phyloP scores from a whole-genome alignment of 169 alveolate species.

The Plasmodium gaboni region DNA sequence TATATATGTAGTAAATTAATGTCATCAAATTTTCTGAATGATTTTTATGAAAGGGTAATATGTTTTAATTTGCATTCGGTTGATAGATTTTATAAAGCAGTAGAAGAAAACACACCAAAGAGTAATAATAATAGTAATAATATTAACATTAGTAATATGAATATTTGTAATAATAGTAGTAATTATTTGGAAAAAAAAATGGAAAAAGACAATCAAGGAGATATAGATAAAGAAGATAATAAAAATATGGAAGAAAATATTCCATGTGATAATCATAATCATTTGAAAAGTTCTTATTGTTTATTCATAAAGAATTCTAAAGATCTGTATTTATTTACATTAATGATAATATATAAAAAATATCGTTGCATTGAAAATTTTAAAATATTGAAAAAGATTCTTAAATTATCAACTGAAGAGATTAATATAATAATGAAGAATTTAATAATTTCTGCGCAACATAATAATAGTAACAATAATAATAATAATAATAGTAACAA shows the following conservation, averaged over 20 bases:
- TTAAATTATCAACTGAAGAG: constrained; percentile 48
- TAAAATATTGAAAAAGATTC: constrained; percentile 33
- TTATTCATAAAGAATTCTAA: constrained; percentile 37
- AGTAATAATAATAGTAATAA: too few relatives aligned
- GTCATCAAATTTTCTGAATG: constrained; percentile 26
- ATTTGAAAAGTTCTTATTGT: constrained; percentile 2
- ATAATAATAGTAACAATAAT: background rate
- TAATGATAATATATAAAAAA: constrained; percentile 15
- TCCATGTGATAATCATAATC: constrained; percentile 8
- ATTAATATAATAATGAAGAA: constrained; percentile 7
- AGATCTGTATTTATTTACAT: constrained; percentile 53
- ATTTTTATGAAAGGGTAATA: constrained; percentile 55
- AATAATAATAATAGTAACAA: background rate
- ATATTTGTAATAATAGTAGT: too few relatives aligned
- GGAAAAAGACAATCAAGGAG: background rate
- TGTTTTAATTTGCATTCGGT: constrained; percentile 5
- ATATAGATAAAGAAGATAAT: too few relatives aligned
- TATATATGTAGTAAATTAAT: constrained; percentile 37
- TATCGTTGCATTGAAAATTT: constrained; percentile 8
- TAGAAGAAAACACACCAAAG: background rate
- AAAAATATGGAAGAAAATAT: too few relatives aligned
- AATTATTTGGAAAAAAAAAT: too few relatives aligned
- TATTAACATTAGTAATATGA: too few relatives aligned
- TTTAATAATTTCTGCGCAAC: background rate
- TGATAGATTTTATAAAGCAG: constrained; percentile 32